phyloP scores from a whole-genome alignment of 2,329 filamentous ascomycete species.

The Sclerotinia nivalis region DNA sequence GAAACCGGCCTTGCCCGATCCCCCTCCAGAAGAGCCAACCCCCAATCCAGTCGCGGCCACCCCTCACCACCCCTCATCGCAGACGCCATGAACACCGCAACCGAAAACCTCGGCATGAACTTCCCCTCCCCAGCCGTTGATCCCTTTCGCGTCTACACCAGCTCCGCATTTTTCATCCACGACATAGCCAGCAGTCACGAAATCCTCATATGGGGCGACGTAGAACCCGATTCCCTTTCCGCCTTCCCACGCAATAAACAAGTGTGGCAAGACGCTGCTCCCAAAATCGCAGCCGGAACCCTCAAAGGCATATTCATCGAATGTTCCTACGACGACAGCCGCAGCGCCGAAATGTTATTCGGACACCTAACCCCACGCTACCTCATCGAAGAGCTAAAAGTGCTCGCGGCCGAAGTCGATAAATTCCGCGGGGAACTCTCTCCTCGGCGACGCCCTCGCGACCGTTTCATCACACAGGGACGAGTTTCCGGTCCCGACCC shows the following conservation, averaged over 20 bases:
- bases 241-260: constrained; percentile 75
- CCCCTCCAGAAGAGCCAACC: neutral
- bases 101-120: neutral
- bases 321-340: constrained; percentile 85
- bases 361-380: constrained; percentile 86
- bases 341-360: constrained; percentile 75
- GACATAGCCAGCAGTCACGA: constrained; percentile 70
- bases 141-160: constrained; percentile 70
- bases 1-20: neutral
- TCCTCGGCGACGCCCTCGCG: neutral
- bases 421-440: neutral
- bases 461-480: neutral
- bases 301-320: constrained; percentile 89
- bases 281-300: constrained; percentile 72
- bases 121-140: neutral
- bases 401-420: constrained; percentile 55
- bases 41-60: neutral
- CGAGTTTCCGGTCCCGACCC: no score
- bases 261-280: constrained; percentile 87
- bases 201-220: constrained; percentile 91
- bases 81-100: neutral
- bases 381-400: constrained; percentile 74
- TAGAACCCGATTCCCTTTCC: constrained; percentile 87
- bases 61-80: no score
- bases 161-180: constrained; percentile 90